phyloP scores from a whole-genome alignment of 176 grass and related monocot species.

The Tuctoria greenei region DNA sequence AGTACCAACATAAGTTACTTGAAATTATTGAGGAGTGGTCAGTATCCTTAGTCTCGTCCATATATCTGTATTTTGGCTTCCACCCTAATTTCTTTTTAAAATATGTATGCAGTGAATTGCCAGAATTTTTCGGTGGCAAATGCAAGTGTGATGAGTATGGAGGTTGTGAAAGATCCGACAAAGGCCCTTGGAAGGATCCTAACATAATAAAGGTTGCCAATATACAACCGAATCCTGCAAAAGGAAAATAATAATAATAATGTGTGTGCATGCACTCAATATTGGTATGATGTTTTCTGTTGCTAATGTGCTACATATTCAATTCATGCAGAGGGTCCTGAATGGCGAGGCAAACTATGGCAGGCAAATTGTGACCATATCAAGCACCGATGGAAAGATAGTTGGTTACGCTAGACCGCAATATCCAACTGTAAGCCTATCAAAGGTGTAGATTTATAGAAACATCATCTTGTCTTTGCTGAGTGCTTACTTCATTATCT shows the following conservation, averaged over 20 bases:
- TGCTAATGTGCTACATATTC: conserved; percentile 22
- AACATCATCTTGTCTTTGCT: conserved; percentile 20
- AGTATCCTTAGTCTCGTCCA: conserved; percentile 18
- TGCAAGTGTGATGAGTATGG: conserved; percentile 77
- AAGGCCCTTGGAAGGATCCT: conserved; percentile 92
- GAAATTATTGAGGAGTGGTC: conserved; percentile 94
- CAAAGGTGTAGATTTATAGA: conserved; percentile 30
- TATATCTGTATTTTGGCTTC: conserved; percentile 30
- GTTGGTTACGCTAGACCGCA: conserved; percentile 68
- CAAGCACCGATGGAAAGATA: conserved; percentile 73
- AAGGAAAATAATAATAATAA: background rate
- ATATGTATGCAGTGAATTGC: conserved; percentile 68
- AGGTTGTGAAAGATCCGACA: conserved; percentile 86
- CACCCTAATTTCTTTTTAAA: conserved; percentile 34
- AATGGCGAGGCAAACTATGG: conserved; percentile 79
- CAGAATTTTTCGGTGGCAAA: conserved; percentile 84
- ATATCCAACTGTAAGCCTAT: conserved; percentile 57
- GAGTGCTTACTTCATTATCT: conserved; percentile 29
- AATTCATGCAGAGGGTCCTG: conserved; percentile 69
- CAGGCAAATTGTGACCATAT: conserved; percentile 95
- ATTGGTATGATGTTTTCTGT: conserved; percentile 8
- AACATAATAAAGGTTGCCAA: conserved; percentile 69
- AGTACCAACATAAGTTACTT: conserved; percentile 84
- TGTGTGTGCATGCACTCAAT: background rate
- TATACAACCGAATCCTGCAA: background rate